Base-by-base conservation (phyloP, 2,329 filamentous ascomycete genomes). In the Botrytis sinoallii region DNA sequence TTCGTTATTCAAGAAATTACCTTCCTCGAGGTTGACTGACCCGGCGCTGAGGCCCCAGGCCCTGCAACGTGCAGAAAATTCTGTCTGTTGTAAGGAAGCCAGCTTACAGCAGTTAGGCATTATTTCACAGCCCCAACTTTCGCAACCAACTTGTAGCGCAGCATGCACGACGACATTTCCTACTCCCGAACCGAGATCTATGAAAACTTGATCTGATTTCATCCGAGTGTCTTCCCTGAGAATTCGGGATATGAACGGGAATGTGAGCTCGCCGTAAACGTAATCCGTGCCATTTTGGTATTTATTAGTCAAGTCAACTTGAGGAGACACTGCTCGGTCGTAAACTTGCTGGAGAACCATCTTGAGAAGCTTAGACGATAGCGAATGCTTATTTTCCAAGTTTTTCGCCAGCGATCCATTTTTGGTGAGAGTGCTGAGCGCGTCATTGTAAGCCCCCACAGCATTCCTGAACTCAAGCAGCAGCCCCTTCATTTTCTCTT, bases 81-180 rank as follows among this genome's bases (percentile, higher is more conserved):
- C 96, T 52, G 88, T 86, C 77, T 92, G 88, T 82, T 98, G 96
- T 40, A 90, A 87, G 40, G 92, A 89, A 12, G 94, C 96, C 46
- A 97, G 88, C 73, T 91, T 90, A 84, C 92, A 95, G 2, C 95
- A 93, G 75, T 96, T 97, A 73, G 92, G 88, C 94, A 98, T 97
- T 87, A 97, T 93, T 83, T 99, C 96, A 79, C 95, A 97, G 42
- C 96, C 96, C 91, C 94, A 98, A 82, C 92, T 95, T 81, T 97
- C 94, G 82, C 94, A 97, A 29, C 96, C 96, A 70, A 95, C 90
- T 82, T 99, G 93, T 32, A 99, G 88, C 0, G 96, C 96, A 3
- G 95, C 94, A 82, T 99, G 96, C 69, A 99, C 85, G 40, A 96
- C 94, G 4, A 98, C 95, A 81, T 98, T 99, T 66, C 95, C 96